Conservation (phyloP, 2,329 filamentous ascomycete genomes). For the Paecilomyces fulvus region DNA sequence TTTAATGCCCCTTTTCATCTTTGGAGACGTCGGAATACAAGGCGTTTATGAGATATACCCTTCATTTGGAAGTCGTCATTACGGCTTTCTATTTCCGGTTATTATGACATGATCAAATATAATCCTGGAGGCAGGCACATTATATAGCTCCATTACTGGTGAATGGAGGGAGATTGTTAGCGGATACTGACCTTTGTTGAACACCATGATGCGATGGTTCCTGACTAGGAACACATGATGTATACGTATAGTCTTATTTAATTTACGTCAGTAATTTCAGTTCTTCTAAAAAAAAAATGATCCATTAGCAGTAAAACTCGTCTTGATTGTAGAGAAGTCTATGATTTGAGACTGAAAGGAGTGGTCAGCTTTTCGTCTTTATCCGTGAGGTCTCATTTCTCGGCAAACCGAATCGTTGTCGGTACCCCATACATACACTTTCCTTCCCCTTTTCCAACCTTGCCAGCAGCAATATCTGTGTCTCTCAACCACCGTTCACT, state of each 20-base stretch:
- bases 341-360: background rate
- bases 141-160: background rate
- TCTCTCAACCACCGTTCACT: background rate
- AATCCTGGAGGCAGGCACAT: constrained; percentile 2
- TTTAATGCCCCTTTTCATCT: background rate
- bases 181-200: background rate
- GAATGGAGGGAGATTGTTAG: background rate
- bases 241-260: background rate
- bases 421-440: background rate
- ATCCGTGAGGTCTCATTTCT: background rate
- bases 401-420: background rate
- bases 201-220: background rate
- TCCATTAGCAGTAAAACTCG: too few relatives aligned
- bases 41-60: constrained; percentile 36
- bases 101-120: constrained; percentile 7
- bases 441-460: background rate
- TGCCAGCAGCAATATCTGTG: background rate
- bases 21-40: background rate
- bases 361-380: too few relatives aligned
- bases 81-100: constrained; percentile 10
- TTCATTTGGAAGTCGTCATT: constrained; percentile 14
- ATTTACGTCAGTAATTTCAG: background rate
- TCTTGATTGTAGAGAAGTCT: background rate
- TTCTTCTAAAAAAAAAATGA: background rate
- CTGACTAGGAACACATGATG: background rate